Evolutionary conservation across 2,329 filamentous ascomycete species (phyloP).

Genomic region (Diaporthe sp.): DNA sequence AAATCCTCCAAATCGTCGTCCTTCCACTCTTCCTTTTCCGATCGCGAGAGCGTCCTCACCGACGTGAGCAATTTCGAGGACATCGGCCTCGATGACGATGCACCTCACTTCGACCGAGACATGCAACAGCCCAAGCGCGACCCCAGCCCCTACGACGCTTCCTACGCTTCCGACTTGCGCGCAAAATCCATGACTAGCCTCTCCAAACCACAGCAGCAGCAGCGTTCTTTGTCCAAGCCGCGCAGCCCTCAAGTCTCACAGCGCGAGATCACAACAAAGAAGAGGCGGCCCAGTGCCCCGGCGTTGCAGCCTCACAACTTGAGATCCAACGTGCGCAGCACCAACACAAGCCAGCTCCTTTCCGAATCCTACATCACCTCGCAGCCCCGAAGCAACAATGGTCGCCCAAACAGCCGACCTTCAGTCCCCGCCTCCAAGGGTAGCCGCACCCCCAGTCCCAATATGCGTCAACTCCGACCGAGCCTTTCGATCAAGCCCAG

Average conservation of each 20-base stretch:
- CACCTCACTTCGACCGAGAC: constrained; percentile 50
- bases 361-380: constrained; percentile 49
- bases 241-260: constrained; percentile 43
- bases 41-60: constrained; percentile 77
- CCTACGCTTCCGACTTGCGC: constrained; percentile 59
- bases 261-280: constrained; percentile 50
- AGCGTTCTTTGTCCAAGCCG: constrained; percentile 48
- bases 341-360: constrained; percentile 55
- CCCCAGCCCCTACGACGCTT: constrained; percentile 64
- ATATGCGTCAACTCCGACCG: constrained; percentile 44
- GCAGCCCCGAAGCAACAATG: constrained; percentile 45
- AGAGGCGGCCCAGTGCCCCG: constrained; percentile 59
- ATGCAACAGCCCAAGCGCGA: constrained; percentile 53
- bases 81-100: constrained; percentile 83
- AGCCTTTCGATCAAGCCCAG: constrained; percentile 60
- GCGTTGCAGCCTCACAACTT: constrained; percentile 62
- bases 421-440: constrained; percentile 58
- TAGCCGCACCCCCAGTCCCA: constrained; percentile 65
- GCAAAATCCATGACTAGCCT: constrained; percentile 46
- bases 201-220: constrained; percentile 42
- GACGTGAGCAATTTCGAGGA: constrained; percentile 93
- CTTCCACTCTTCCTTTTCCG: constrained; percentile 78
- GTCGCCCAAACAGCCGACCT: constrained; percentile 53
- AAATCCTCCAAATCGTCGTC: constrained; percentile 95
- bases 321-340: constrained; percentile 64